Evolutionary conservation across 2,329 filamentous ascomycete species (phyloP).

Genomic region (Paecilomyces sp.): DNA sequence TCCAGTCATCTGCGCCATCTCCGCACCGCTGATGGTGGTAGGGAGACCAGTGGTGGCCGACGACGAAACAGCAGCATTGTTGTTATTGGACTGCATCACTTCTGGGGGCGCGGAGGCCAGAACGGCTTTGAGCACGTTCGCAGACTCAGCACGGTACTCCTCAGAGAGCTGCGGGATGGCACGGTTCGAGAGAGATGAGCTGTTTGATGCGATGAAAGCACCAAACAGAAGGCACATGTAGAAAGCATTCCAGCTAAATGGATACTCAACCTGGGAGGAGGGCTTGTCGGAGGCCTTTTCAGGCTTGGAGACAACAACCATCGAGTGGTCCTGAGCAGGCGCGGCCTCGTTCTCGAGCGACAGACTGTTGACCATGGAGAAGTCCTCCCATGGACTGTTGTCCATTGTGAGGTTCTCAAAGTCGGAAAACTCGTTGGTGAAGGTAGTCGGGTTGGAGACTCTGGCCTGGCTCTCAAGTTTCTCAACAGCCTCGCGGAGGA

Average conservation of each 20-base stretch:
- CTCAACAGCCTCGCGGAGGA: slow-evolving; percentile 62
- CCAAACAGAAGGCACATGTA: slow-evolving; percentile 96
- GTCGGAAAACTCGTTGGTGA: slow-evolving; percentile 65
- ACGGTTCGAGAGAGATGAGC: slow-evolving; percentile 52
- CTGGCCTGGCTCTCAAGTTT: slow-evolving; percentile 36
- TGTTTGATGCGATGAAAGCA: slow-evolving; percentile 89
- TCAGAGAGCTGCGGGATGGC: slow-evolving; percentile 46
- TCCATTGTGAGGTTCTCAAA: slow-evolving; percentile 82
- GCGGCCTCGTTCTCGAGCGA: slow-evolving; percentile 34
- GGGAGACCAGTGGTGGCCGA: slow-evolving; percentile 18
- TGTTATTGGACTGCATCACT: slow-evolving; percentile 44
- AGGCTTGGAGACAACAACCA: slow-evolving; percentile 36
- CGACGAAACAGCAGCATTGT: slow-evolving; percentile 18
- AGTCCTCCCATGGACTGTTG: slow-evolving; percentile 68
- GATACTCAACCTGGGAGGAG: slow-evolving; percentile 59
- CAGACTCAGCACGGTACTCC: slow-evolving; percentile 41
- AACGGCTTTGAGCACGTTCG: slow-evolving; percentile 41
- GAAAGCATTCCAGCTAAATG: slow-evolving; percentile 58
- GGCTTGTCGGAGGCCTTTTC: slow-evolving; percentile 27
- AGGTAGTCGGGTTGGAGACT: slow-evolving; percentile 42
- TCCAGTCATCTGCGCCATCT: slow-evolving; percentile 33
- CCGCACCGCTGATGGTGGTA: slow-evolving; percentile 28
- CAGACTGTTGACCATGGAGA: slow-evolving; percentile 65
- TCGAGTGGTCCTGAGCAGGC: slow-evolving; percentile 21
- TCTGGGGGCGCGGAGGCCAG: slow-evolving; percentile 38